Percentiles rank a stretch among this genome's conserved stretches.
phyloP scores from a whole-genome alignment of 2,329 filamentous ascomycete species.

The Monilinia fructicola region DNA sequence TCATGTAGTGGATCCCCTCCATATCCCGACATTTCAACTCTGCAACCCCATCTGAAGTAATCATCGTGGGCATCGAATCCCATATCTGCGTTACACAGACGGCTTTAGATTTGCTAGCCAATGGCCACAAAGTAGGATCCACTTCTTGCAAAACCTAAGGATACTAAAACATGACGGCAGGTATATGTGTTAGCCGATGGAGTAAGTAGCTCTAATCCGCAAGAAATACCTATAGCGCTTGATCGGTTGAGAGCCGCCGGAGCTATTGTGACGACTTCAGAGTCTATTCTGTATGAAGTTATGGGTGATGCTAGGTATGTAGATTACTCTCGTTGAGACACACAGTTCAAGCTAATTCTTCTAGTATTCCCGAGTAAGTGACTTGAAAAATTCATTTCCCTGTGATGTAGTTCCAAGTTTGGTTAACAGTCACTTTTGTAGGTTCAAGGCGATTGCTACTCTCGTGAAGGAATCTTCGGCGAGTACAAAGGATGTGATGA shows the following conservation, averaged over 20 bases:
- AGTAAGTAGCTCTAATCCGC: conserved; percentile 81
- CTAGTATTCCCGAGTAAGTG: conserved; percentile 56
- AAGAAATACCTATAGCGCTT: conserved; percentile 79
- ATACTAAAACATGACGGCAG: not conserved
- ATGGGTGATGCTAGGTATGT: conserved; percentile 69
- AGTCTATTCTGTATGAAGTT: conserved; percentile 86
- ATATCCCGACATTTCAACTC: conserved; percentile 49
- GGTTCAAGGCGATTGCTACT: conserved; percentile 64
- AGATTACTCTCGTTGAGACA: not conserved
- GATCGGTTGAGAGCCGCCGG: conserved; percentile 73
- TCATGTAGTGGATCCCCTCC: conserved; percentile 57
- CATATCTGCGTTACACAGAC: conserved; percentile 97
- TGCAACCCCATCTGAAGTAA: conserved; percentile 54
- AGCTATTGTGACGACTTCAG: conserved; percentile 78
- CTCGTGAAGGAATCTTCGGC: conserved; percentile 75
- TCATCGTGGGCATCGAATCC: conserved; percentile 86
- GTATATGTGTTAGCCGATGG: conserved; percentile 81
- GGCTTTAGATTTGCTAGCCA: conserved; percentile 72
- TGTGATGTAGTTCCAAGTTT: not conserved
- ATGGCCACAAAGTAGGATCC: conserved; percentile 66
- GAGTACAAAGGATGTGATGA: conserved; percentile 68
- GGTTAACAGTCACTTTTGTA: conserved; percentile 7
- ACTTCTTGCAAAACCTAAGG: not conserved
- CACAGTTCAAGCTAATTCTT: not conserved
- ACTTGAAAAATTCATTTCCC: not conserved